Evolutionary conservation across 306 rosid species (phyloP).

Genomic region (Lathyrus sativus): DNA sequence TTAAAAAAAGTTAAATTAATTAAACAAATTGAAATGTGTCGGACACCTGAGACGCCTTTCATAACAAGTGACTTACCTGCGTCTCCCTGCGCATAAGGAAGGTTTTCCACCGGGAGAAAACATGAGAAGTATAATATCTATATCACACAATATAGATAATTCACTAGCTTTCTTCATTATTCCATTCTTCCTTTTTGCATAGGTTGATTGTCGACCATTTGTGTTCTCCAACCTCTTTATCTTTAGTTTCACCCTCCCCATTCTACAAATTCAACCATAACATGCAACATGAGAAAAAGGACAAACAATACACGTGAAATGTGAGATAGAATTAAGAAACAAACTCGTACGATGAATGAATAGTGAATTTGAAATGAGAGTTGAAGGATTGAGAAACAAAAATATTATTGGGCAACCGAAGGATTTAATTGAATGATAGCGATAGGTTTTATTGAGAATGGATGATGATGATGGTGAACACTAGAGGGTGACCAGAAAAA

Average conservation of each 20-base stretch:
- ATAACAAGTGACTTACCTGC: conserved; percentile 46
- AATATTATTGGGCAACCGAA: not conserved
- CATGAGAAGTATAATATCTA: conserved; percentile 93
- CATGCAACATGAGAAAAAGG: too few species aligned
- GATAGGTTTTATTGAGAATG: not conserved
- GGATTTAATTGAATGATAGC: not conserved
- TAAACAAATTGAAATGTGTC: too few species aligned
- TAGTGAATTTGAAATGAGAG: not conserved
- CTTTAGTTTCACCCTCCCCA: conserved; percentile 30
- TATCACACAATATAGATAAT: conserved; percentile 79
- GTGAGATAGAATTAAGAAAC: not conserved
- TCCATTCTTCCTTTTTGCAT: conserved; percentile 23
- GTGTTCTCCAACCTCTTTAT: conserved; percentile 23
- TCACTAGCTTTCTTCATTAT: conserved; percentile 68
- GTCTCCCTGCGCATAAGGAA: conserved; percentile 67
- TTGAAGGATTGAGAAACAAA: not conserved
- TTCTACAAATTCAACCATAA: conserved; percentile 2
- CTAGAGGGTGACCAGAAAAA: conserved; percentile 25
- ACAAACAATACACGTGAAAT: too few species aligned
- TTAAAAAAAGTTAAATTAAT: too few species aligned
- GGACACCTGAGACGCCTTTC: too few species aligned
- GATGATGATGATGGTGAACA: conserved; percentile 12
- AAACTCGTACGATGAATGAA: conserved; percentile 6
- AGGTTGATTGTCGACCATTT: conserved; percentile 2
- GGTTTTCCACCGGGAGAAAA: conserved; percentile 92